Evolutionary conservation across 805 yeast species (phyloP).

Genomic region (Starmerella sp.): DNA sequence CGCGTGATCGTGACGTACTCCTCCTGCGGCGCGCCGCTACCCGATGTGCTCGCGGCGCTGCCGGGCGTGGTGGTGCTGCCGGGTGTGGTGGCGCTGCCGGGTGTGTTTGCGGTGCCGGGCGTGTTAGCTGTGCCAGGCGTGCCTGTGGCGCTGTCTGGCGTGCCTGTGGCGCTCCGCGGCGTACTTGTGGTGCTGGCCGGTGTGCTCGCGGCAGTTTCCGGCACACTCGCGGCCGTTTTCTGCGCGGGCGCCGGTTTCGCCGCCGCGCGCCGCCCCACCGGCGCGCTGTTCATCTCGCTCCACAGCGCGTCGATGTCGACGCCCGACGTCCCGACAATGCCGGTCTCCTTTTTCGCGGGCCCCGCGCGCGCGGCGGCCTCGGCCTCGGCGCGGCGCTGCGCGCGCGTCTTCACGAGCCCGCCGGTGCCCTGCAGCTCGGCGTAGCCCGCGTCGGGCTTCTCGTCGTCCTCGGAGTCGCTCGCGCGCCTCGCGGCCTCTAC

Average conservation of each 20-base stretch:
- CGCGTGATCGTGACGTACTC: slow-evolving; percentile 61
- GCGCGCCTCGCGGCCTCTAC: slow-evolving; percentile 20
- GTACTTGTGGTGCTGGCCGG: too few species aligned
- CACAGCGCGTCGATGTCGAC: slow-evolving; percentile 45
- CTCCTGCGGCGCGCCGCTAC: slow-evolving; percentile 21
- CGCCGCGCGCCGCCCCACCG: not conserved
- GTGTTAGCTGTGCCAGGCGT: too few species aligned
- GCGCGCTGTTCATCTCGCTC: slow-evolving; percentile 38
- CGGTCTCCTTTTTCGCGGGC: not conserved
- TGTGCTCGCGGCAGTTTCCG: not conserved
- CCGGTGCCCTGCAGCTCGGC: slow-evolving; percentile 47
- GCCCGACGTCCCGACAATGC: slow-evolving; percentile 25
- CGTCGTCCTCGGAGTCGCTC: slow-evolving; percentile 30
- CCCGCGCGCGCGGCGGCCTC: slow-evolving; percentile 10
- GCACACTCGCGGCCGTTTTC: not conserved
- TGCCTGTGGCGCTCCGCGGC: too few species aligned
- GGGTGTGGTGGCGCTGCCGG: too few species aligned
- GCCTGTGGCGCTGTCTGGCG: too few species aligned
- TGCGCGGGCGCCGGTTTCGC: too few species aligned
- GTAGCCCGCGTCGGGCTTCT: slow-evolving; percentile 36
- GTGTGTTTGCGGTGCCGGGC: not conserved
- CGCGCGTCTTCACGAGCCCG: slow-evolving; percentile 61
- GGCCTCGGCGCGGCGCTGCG: slow-evolving; percentile 37
- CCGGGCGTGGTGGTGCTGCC: not conserved
- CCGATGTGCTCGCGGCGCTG: not conserved